phyloP scores from a whole-genome alignment of 2,329 filamentous ascomycete species.

The Ascochyta rabiei region DNA sequence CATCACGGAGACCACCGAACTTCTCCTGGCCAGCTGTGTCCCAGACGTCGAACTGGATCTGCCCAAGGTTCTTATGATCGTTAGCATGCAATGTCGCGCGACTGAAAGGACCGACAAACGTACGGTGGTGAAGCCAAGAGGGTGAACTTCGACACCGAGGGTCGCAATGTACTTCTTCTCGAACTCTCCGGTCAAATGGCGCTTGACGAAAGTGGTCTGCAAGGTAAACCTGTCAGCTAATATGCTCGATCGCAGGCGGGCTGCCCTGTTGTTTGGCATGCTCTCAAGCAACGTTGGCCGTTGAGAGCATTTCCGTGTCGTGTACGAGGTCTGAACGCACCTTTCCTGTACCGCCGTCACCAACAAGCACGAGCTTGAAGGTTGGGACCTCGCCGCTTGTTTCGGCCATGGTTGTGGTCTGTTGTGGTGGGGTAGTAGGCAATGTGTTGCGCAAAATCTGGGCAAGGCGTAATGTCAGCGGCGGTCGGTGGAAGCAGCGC shows the following conservation, averaged over 20 bases:
- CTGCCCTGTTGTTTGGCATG: constrained; percentile 6
- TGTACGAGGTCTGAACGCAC: constrained; percentile 60
- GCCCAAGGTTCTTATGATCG: constrained; percentile 76
- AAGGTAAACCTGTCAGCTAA: constrained; percentile 29
- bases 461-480: constrained; percentile 25
- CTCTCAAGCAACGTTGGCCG: constrained; percentile 4
- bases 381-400: constrained; percentile 69
- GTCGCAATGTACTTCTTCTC: constrained; percentile 99
- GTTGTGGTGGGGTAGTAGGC: constrained; percentile 42
- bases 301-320: not conserved
- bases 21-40: constrained; percentile 99
- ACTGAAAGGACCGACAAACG: constrained; percentile 47
- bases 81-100: constrained; percentile 28
- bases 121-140: constrained; percentile 97
- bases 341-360: constrained; percentile 99
- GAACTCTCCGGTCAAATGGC: constrained; percentile 99
- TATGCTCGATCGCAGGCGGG: not conserved
- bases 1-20: constrained; percentile 98
- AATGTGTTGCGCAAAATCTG: constrained; percentile 38
- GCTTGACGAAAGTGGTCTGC: constrained; percentile 99
- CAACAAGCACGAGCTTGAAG: constrained; percentile 99
- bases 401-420: constrained; percentile 60
- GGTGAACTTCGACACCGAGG: constrained; percentile 98
- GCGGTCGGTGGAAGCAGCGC: constrained; percentile 18
- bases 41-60: constrained; percentile 99